Base-by-base conservation (phyloP, 371 early-diverging fungal species). In the Mortierella sp. region DNA sequence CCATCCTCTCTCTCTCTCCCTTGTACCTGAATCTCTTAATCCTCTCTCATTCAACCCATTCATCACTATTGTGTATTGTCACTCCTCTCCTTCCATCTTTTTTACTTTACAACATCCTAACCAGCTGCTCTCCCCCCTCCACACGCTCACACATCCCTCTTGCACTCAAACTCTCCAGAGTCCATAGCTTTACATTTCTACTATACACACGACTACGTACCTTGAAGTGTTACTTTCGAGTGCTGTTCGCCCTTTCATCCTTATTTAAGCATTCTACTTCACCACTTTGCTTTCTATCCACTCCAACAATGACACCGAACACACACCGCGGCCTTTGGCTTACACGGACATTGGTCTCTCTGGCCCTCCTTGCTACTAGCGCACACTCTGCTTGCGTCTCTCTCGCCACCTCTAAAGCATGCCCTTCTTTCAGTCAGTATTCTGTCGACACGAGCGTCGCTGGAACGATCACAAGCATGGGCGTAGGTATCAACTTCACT, bases 311-410 rank as follows among this genome's bases (percentile, higher is more conserved):
- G 52, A 63, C 67, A 15, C 15, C 24, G 3, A 62, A 61, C 40
- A 45, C 67, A 71, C 63, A 70, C 15, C 66, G 57, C 21, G 13
- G 32, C 47, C 32, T 32, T 28, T 69, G 78, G 74, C 36, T 74
- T 53, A 62, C 73, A 48, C 65, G 69, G 63, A 52, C 77, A 45
- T 28, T 70, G 52, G 45, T 69, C 41, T 43, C 79, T 0, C 15
- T 74, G 28, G 70, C 79, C 22, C 33, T 78, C 33, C 8, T 79
- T 36, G 63, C 70, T 22, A 61, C 67, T 38, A 32, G 67, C 13
- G 61, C 58, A 16, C 65, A 75, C 2, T 58, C 72, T 8, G 62
- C 28, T 21, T 81, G 81, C 36, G 28, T 75, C n/a, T 15, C 71
- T 9, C 69, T 81, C 57, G 43, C 59, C 5, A 32, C 19, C 5